phyloP scores from a whole-genome alignment of 2,329 filamentous ascomycete species.

The Colletotrichum sojae region DNA sequence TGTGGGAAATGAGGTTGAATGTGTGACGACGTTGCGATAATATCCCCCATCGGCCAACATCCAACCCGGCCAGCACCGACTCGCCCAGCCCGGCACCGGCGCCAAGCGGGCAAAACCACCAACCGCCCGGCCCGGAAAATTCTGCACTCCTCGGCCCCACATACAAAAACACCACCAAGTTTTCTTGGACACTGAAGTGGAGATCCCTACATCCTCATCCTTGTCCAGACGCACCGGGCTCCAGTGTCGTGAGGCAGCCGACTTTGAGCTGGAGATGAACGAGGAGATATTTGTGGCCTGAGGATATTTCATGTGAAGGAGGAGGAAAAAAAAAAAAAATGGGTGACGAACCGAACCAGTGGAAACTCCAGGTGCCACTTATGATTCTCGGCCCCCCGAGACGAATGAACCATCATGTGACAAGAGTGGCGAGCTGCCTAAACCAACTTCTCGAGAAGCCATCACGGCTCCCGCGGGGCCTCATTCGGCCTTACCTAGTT shows the following conservation, averaged over 20 bases:
- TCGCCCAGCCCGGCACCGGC: neutral
- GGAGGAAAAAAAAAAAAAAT: too few species aligned
- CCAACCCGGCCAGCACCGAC: neutral
- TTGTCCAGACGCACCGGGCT: neutral
- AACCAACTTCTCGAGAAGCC: conserved; percentile 11
- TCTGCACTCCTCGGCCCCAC: conserved; percentile 35
- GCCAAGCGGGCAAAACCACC: conserved; percentile 25
- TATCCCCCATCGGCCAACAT: too few species aligned
- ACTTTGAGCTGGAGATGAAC: conserved; percentile 17
- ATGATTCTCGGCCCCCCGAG: neutral
- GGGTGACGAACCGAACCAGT: conserved; percentile 8
- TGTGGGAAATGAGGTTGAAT: too few species aligned
- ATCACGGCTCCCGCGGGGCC: neutral
- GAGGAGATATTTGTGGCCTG: neutral
- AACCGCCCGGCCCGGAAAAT: conserved; percentile 33
- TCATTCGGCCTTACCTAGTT: conserved; percentile 19
- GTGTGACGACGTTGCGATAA: too few species aligned
- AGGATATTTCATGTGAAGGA: neutral
- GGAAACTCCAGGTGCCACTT: conserved; percentile 10
- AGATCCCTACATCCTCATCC: conserved; percentile 6
- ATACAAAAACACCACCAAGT: conserved; percentile 25
- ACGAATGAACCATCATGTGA: conserved; percentile 37
- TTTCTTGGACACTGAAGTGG: conserved; percentile 26
- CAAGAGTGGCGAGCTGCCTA: conserved; percentile 25
- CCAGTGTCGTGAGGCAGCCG: conserved; percentile 28